phyloP scores from a whole-genome alignment of 139 green algal genomes.

The Yamagishiella unicocca region DNA sequence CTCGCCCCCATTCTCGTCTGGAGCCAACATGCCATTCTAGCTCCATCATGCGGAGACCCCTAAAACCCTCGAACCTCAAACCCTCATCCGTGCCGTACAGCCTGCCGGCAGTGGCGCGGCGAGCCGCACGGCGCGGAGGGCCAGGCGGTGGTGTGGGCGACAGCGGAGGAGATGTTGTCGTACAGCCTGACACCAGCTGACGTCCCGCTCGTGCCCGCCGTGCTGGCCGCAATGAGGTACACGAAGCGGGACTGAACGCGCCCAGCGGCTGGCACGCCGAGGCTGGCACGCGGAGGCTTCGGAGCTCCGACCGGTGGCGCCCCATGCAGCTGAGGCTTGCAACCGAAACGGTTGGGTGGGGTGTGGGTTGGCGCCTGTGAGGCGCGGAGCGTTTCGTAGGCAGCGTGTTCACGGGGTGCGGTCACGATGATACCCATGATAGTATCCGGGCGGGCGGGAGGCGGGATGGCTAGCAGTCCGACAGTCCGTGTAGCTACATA shows the following conservation, averaged over 20 bases:
- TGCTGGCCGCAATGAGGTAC: slow-evolving; percentile 41
- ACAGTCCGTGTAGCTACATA: no score
- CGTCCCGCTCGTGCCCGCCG: slow-evolving; percentile 51
- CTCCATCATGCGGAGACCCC: no score
- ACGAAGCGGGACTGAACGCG: not conserved
- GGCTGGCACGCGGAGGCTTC: not conserved
- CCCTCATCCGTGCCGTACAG: slow-evolving; percentile 39
- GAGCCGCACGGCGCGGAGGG: slow-evolving; percentile 46
- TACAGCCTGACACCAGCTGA: slow-evolving; percentile 56
- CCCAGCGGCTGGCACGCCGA: not conserved
- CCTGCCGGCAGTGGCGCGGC: slow-evolving; percentile 56
- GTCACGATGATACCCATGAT: no score
- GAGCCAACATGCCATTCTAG: no score
- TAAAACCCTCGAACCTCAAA: no score
- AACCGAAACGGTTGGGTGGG: not conserved
- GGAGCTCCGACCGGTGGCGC: not conserved
- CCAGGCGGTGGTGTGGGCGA: slow-evolving; percentile 41
- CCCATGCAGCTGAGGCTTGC: not conserved
- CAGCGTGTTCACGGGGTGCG: no score
- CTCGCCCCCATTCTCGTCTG: no score
- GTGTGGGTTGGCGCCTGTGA: no score
- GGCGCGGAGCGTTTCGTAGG: no score
- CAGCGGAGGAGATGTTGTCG: not conserved
- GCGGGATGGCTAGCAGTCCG: no score
- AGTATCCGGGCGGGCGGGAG: no score